Base-by-base conservation (phyloP, 495 filamentous ascomycete genomes). In the Talaromyces stipitatus region DNA sequence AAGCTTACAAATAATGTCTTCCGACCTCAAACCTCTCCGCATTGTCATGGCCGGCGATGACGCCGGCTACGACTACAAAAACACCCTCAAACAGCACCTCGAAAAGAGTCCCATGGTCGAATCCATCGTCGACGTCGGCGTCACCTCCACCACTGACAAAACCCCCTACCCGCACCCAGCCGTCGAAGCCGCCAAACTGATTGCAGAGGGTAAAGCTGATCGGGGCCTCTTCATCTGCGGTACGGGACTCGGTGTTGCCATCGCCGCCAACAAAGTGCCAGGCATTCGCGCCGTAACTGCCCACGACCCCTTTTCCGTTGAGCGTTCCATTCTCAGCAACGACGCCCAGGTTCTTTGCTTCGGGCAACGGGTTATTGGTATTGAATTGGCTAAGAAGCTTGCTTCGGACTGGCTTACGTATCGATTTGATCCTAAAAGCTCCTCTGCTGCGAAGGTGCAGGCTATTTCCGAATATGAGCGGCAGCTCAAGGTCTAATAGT, bases 321-420 rank as follows among this genome's bases (percentile, higher is more conserved):
- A 95, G 78, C 76, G 89, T 47, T 85, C 86, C 12, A 82, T 92
- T 14, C 72, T 91, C 63, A 90, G 86, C 74, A 92, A 92, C 71
- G 85, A 95, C 71, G 88, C 88, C 23, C 90, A 95, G 70, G 89
- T 95, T 33, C 80, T 95, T 26, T 95, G 90, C 72, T 86, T 95
- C 79, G 90, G 90, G 2, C 87, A 95, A 76, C 76, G 90, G 33
- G 90, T 95, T 6, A 81, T 95, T 26, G 90, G 90, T 0, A 64
- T 91, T 28, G 90, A 95, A 65, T 69, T 95, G 28, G 90, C 90
- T 33, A 78, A 87, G 67, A 77, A 86, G 67, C 71, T 95, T 59
- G 89, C 85, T 12, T 83, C 80, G 63, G 89, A 92, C 75, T 95
- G 88, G 88, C 65, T 95, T 43, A 86, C 82, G 51, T 92, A 91